These are phyloP conservation scores for Lentinula lateritia DNA, from an alignment of 768 basidiomycete species.

Conservation along the genomic window DNA sequence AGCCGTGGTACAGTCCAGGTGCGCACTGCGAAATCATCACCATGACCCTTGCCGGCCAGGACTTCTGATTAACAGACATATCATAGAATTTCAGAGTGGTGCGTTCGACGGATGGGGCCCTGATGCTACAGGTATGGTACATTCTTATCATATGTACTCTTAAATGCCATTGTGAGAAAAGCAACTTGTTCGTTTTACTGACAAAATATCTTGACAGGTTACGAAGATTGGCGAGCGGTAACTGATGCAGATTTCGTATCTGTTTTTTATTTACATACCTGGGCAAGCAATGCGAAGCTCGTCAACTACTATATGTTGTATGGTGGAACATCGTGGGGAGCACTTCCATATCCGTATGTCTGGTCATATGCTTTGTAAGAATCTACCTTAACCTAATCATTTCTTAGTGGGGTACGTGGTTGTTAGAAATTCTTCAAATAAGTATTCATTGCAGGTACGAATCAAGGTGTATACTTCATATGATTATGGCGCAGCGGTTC, in stretches of 20 bases:
- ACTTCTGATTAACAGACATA: background rate
- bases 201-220: slow-evolving; percentile 36
- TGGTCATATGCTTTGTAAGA: slow-evolving; percentile 27
- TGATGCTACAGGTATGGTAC: slow-evolving; percentile 48
- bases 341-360: slow-evolving; percentile 71
- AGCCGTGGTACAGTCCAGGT: slow-evolving; percentile 74
- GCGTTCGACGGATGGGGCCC: slow-evolving; percentile 82
- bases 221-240: slow-evolving; percentile 55
- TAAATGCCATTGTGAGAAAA: background rate
- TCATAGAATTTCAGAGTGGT: slow-evolving; percentile 59
- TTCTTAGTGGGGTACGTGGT: background rate
- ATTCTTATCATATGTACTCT: background rate
- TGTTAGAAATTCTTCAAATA: background rate
- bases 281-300: slow-evolving; percentile 78
- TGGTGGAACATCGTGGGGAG: slow-evolving; percentile 86
- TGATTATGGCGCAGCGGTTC: slow-evolving; percentile 69
- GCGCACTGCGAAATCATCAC: slow-evolving; percentile 6
- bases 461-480: slow-evolving; percentile 44
- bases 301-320: slow-evolving; percentile 86
- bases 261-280: slow-evolving; percentile 74
- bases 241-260: slow-evolving; percentile 73
- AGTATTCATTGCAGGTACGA: background rate
- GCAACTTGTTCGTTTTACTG: background rate
- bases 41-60: background rate
- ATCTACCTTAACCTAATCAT: background rate